Base-by-base conservation (phyloP, 176 grass and related monocot species). In the Eragrostis nindensis region DNA sequence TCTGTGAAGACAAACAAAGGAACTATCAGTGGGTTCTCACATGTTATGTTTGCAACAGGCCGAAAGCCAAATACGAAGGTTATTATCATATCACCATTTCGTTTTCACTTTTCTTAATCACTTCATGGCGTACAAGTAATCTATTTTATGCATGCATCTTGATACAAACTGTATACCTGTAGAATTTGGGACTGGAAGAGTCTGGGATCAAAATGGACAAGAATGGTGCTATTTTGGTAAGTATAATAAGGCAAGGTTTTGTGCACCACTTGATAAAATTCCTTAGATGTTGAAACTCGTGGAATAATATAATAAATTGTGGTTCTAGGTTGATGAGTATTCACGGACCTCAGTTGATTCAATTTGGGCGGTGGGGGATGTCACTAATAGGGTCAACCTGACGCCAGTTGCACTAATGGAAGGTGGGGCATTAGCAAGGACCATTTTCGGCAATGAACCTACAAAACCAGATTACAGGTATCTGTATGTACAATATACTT, bases 41-140 rank as follows among this genome's bases (percentile, higher is more conserved):
- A 96, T 74, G 75, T 96, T 80, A 92, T 96, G 90, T 92, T 96
- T 90, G 93, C 90, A 40, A 96, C 90, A 45, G 90, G 93, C 41
- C 85, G 88, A 43, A 92, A 44, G 68, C 88, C 90, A 92, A 91
- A 90, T 54, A 91, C 93, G 32, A 92, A 90, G 93, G 93, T 97
- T 70, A 50, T 14, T 62, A 39, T 55, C 0, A 8, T 70, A 30
- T 36, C 1, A 36, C 17, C 12, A 60, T 52, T 7, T 41, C 8
- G 10, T 72, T 76, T 90, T 52, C 39, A 73, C 66, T 70, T 87
- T 29, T 36, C 17, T 66, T 55, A 68, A 27, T 43, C 26, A 63
- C 11, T 60, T 63, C 24, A 29, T 63, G 1, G 22, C 5, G 14
- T 6, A 5, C 2, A 13, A 63, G 6, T 29, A 8, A 10, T 8